Base-by-base conservation (phyloP, 2,329 filamentous ascomycete genomes). In the Penicillium sp. region DNA sequence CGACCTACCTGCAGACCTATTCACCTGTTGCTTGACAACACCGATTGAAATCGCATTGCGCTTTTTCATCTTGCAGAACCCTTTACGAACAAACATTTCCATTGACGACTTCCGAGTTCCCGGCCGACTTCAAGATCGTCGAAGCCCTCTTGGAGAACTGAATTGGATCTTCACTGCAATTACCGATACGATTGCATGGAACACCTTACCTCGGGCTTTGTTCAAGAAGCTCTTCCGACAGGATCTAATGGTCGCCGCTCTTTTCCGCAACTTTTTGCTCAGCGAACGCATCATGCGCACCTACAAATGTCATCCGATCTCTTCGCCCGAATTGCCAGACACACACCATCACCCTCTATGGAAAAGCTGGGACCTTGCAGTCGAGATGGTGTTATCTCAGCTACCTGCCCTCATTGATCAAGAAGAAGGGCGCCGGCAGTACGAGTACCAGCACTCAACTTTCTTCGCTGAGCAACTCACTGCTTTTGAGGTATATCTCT, bases 101-200 rank as follows among this genome's bases (percentile, higher is more conserved):
- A 85, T 93, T 4, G 90, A 94, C 60, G 86, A 93, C 66, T 93
- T 93, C 42, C 89, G 91, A 74, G 89, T 99, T 19, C 93, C 93
- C 3, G 94, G 94, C 35, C 88, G 92, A 61, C 84, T 97, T 42
- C 93, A 96, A 71, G 94, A 99, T 76, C 85, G 94, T 59, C 84
- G 94, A 70, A 97, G 94, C 50, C 94, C 94, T 9, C 83, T 99
- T 35, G 94, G 94, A 61, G 94, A 99, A 77, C 81, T 99, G 15
- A 99, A 99, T 71, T 99, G 94, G 94, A 99, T 99, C 37, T 97
- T 99, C 71, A 99, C 94, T 0, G 94, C 94, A 54, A 97, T 99
- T 64, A 99, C 94, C 0, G 94, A 99, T 73, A 97, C 93, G 1
- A 99, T 99, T 68, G 94, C 94, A 0, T 99, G 94, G 94, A 97